phyloP scores from a whole-genome alignment of 495 filamentous ascomycete genomes.

The Podospora pseudocomata region DNA sequence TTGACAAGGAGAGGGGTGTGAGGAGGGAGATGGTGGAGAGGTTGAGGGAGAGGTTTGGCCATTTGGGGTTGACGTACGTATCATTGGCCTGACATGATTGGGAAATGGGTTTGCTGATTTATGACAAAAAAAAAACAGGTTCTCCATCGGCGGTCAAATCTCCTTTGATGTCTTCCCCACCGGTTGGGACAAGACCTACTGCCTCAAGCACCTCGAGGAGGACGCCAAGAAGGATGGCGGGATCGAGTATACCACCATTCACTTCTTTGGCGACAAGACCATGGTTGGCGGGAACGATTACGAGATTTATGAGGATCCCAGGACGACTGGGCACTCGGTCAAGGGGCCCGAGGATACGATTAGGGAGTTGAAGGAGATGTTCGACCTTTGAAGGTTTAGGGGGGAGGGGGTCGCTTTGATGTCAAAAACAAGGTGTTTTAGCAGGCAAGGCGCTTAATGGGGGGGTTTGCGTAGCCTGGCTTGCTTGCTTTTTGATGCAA shows the following conservation, averaged over 20 bases:
- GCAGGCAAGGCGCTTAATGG: not conserved
- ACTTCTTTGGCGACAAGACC: conserved; percentile 98
- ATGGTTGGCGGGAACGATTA: conserved; percentile 86
- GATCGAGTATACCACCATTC: conserved; percentile 76
- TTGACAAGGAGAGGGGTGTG: conserved; percentile 71
- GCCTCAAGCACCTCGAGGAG: conserved; percentile 77
- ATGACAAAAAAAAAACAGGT: conserved; percentile 47
- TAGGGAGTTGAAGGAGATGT: conserved; percentile 70
- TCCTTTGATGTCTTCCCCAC: conserved; percentile 97
- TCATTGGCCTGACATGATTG: not conserved
- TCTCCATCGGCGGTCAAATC: conserved; percentile 92
- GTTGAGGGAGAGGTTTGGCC: conserved; percentile 74
- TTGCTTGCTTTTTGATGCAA: not conserved
- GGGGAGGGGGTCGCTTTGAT: not conserved
- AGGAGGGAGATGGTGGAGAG: conserved; percentile 66
- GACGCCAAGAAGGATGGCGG: conserved; percentile 69
- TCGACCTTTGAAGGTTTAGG: conserved; percentile 54
- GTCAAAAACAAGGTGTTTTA: not conserved
- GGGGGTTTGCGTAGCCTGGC: no score
- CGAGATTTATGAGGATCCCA: conserved; percentile 79
- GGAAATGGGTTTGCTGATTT: not conserved
- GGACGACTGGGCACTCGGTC: conserved; percentile 82
- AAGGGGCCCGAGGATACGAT: conserved; percentile 77
- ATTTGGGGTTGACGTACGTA: conserved; percentile 79
- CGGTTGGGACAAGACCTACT: conserved; percentile 99